phyloP scores from a whole-genome alignment of 371 early-diverging fungal genomes.

The Actinomortierella wolfii region DNA sequence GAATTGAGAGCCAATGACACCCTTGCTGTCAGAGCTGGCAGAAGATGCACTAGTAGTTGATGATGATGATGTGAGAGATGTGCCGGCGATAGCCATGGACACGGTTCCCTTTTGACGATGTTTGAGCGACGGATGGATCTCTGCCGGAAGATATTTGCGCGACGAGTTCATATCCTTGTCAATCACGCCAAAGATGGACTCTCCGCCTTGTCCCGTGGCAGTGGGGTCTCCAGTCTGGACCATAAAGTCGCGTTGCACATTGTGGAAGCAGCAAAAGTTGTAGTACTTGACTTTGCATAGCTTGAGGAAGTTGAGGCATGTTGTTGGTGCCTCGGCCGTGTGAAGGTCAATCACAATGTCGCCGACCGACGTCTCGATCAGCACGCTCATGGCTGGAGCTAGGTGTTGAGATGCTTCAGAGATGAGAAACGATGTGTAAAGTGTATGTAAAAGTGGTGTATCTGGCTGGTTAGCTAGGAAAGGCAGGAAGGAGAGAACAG shows the following conservation, averaged over 20 bases:
- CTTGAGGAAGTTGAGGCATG: conserved; percentile 89
- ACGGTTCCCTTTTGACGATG: conserved; percentile 84
- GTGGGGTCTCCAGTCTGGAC: conserved; percentile 90
- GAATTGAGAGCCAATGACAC: conserved; percentile 90
- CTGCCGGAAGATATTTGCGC: conserved; percentile 78
- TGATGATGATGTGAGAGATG: too few species aligned
- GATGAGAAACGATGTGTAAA: too few species aligned
- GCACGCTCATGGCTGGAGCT: conserved; percentile 60
- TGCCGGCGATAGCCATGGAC: conserved; percentile 79
- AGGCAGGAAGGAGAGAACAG: too few species aligned
- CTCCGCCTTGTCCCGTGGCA: conserved; percentile 83
- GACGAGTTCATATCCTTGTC: conserved; percentile 43
- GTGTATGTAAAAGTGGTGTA: neutral
- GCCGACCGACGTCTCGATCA: conserved; percentile 91
- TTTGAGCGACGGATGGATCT: conserved; percentile 85
- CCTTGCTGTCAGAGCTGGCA: conserved; percentile 39
- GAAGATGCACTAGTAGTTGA: conserved; percentile 10
- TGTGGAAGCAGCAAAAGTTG: conserved; percentile 87
- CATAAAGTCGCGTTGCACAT: conserved; percentile 88
- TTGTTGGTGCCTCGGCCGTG: conserved; percentile 74
- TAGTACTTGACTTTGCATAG: conserved; percentile 95
- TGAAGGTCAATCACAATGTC: conserved; percentile 94
- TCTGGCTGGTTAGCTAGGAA: neutral
- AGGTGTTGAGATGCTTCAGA: too few species aligned
- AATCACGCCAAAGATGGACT: conserved; percentile 72